Evolutionary conservation across 78 protist genomes (phyloP).

Genomic region (Dictyostelium capitatum): DNA sequence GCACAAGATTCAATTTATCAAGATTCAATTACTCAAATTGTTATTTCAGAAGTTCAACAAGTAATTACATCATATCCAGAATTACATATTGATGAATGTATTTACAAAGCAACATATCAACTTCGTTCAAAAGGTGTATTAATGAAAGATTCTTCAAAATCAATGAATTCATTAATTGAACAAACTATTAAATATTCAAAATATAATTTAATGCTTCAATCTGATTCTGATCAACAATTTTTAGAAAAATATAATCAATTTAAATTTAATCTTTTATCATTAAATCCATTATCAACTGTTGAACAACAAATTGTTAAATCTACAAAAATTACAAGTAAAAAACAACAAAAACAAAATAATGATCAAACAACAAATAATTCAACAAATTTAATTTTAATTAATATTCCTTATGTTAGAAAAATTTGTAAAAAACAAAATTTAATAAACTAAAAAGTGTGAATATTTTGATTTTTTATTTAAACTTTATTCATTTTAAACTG

Average conservation of each 20-base stretch:
- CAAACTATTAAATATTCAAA: neutral
- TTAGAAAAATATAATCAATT: neutral
- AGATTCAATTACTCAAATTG: constrained; percentile 18
- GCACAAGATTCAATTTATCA: constrained; percentile 38
- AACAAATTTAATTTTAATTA: neutral
- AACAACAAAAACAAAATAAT: neutral
- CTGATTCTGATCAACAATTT: neutral
- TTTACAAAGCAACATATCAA: constrained; percentile 53
- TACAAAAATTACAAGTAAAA: neutral
- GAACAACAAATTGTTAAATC: neutral
- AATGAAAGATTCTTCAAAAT: neutral
- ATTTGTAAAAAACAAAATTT: constrained; percentile 27
- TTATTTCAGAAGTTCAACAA: neutral
- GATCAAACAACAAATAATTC: neutral
- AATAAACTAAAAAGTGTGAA: neutral
- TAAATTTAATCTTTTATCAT: too few relatives aligned
- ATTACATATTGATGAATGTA: constrained; percentile 32
- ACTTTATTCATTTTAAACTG: too few relatives aligned
- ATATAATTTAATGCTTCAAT: neutral
- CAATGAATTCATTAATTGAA: neutral
- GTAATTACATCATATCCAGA: neutral
- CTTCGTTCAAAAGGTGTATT: constrained; percentile 11
- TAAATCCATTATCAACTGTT: neutral
- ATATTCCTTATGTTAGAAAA: constrained; percentile 28
- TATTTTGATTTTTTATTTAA: too few relatives aligned